Evolutionary conservation across 148 eudicot species (phyloP).

Genomic region (Rhododendron mucronatum): DNA sequence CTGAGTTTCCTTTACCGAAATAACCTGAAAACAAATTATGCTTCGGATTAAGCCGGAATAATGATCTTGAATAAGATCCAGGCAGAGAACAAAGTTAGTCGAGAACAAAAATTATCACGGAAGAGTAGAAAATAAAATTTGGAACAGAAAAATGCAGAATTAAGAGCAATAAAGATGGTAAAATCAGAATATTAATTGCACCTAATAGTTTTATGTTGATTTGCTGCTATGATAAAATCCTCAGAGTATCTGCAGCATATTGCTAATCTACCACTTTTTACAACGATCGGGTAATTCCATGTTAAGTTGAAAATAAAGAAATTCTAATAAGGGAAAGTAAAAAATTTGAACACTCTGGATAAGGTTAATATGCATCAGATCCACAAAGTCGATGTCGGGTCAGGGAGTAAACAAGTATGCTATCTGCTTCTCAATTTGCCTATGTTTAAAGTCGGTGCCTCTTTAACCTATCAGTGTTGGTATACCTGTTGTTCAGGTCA

Average conservation of each 20-base stretch:
- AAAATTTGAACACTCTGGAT: background rate
- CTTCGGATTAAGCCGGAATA: background rate
- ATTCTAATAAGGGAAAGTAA: background rate
- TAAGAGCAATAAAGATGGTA: background rate
- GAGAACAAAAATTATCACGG: background rate
- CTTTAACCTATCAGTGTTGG: background rate
- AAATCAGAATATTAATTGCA: background rate
- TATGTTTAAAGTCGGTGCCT: background rate
- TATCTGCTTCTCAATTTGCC: background rate
- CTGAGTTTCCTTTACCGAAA: constrained; percentile 74
- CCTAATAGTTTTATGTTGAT: background rate
- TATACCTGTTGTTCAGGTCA: background rate
- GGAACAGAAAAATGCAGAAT: background rate
- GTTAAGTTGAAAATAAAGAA: background rate
- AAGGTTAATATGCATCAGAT: background rate
- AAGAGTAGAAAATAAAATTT: background rate
- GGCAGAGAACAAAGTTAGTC: background rate
- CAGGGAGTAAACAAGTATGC: background rate
- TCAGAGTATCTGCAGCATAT: background rate
- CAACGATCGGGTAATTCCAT: background rate
- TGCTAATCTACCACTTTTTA: background rate
- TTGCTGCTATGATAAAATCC: background rate
- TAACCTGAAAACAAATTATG: constrained; percentile 48
- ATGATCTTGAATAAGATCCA: background rate
- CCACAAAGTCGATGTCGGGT: background rate